Evolutionary conservation across 176 grass and related monocot species (phyloP), one percentile per base, ranked within the genome.

Genomic region (Oryza glaberrima): DNA sequence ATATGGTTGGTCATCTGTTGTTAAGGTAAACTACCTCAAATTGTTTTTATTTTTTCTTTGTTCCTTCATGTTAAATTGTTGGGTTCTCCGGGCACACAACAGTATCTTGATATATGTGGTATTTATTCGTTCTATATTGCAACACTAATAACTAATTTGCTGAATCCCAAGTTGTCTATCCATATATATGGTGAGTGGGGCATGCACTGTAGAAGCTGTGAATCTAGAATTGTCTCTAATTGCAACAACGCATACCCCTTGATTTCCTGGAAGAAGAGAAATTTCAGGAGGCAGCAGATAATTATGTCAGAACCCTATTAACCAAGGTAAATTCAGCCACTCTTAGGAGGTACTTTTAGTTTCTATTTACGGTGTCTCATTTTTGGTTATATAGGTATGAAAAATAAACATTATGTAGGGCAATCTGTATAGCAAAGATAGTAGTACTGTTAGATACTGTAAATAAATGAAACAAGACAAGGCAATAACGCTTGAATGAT

Each of bases 1-100:
- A 61, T 99, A 96, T 85, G 82, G 75, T 76, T 99, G 83, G 84
- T 99, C 97, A 91, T 96, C 94, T 35, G 97, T 94, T 88, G 94
- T 91, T 72, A 99, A 99, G 93, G 97, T 99, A 83, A 89, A 80
- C 34, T 69, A 72, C 23, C 16, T 51, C 86, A 64, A 89, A 40
- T 45, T 47, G 40, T 75, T 85, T 70, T 52, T 7, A 73, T 28
- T 1, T 26, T 48, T 43, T 79, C 72, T 65, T 90, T 78, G 72
- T 84, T 77, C 63, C 76, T 76, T 54, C 0, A 13, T 22, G 54
- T 78, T 20, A 73, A 73, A 73, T 70, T 16, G 9, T 43, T 86
- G 67, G 78, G 25, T 28, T 36, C 61, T 73, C n/a, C 1, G 38
- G 56, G 40, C 44, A 73, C 35, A 28, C 4, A 45, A 20, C 47